Percentiles rank a stretch among this genome's conserved stretches.
Conservation (phyloP, 1,139 yeast genomes). For the Protomyces gravidus region DNA sequence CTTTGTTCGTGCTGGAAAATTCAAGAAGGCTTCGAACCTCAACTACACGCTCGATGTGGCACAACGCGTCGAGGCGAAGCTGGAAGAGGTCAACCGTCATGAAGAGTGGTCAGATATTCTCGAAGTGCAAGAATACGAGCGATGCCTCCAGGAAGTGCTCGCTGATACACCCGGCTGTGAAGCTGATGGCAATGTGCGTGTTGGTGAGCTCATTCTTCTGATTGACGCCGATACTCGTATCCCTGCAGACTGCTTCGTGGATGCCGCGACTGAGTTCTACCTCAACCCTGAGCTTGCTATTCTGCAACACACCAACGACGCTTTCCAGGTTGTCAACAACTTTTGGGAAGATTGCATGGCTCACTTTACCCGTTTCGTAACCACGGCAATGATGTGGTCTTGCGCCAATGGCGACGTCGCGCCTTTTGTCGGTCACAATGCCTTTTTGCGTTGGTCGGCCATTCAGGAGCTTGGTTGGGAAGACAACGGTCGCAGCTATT, state of each 20-base stretch:
- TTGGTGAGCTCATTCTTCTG: slow-evolving; percentile 33
- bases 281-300: slow-evolving; percentile 33
- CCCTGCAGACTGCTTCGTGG: slow-evolving; percentile 33
- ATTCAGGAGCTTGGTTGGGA: slow-evolving; percentile 32
- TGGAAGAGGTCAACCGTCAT: slow-evolving; percentile 25
- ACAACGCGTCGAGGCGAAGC: slow-evolving; percentile 32
- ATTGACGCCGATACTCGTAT: slow-evolving; percentile 34
- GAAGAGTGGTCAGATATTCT: slow-evolving; percentile 26
- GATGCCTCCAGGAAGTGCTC: slow-evolving; percentile 25
- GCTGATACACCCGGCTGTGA: slow-evolving; percentile 15
- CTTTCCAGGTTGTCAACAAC: slow-evolving; percentile 33
- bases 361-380: slow-evolving; percentile 33
- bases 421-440: slow-evolving; percentile 34
- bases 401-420: slow-evolving; percentile 33
- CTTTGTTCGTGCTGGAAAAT: slow-evolving; percentile 33
- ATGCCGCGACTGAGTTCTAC: slow-evolving; percentile 33
- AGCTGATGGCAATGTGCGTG: slow-evolving; percentile 33
- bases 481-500: slow-evolving; percentile 29
- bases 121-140: slow-evolving; percentile 21
- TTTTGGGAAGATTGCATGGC: slow-evolving; percentile 34
- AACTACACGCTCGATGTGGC: slow-evolving; percentile 32
- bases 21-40: slow-evolving; percentile 34
- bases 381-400: slow-evolving; percentile 33
- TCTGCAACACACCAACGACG: slow-evolving; percentile 32
- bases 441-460: slow-evolving; percentile 33